Percentiles rank a stretch among this genome's conserved stretches.
Evolutionary conservation across 2,329 filamentous ascomycete species (phyloP).

Genomic region (Penicillium digitatum): DNA sequence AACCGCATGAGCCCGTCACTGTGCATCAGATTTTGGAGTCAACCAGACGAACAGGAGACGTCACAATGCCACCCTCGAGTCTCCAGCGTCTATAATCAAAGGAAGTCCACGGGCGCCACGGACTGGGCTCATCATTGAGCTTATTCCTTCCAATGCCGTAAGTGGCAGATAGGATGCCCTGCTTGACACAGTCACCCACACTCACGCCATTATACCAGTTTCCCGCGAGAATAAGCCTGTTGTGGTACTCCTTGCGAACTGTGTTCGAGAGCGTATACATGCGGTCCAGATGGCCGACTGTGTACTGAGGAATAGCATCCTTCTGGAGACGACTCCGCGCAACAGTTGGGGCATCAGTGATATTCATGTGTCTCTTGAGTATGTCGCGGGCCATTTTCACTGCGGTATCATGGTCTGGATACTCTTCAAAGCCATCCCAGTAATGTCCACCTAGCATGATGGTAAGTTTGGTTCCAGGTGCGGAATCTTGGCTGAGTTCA

Average conservation of each 20-base stretch:
- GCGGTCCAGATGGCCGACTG: conserved; percentile 66
- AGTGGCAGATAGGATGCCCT: conserved; percentile 53
- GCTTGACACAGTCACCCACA: conserved; percentile 54
- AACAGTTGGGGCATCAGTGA: conserved; percentile 60
- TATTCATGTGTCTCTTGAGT: conserved; percentile 69
- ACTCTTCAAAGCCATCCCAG: conserved; percentile 64
- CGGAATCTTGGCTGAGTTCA: conserved; percentile 43
- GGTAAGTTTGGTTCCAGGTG: conserved; percentile 74
- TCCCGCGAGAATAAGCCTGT: conserved; percentile 61
- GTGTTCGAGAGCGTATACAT: conserved; percentile 57
- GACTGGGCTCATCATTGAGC: conserved; percentile 10
- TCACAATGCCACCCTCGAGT: conserved; percentile 32
- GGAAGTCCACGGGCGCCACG: conserved; percentile 21
- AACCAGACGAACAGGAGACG: conserved; percentile 22
- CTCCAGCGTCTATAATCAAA: conserved; percentile 24
- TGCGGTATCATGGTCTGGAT: conserved; percentile 64
- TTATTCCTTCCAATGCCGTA: conserved; percentile 38
- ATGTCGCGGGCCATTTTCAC: conserved; percentile 65
- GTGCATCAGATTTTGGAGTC: conserved; percentile 9
- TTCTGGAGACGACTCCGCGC: conserved; percentile 58
- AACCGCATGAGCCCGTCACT: not conserved
- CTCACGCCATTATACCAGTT: conserved; percentile 51
- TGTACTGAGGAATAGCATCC: conserved; percentile 88
- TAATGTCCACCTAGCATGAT: conserved; percentile 94
- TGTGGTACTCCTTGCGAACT: conserved; percentile 55